phyloP scores from a whole-genome alignment of 2,329 filamentous ascomycete genomes.

The Trichoderma sp. region DNA sequence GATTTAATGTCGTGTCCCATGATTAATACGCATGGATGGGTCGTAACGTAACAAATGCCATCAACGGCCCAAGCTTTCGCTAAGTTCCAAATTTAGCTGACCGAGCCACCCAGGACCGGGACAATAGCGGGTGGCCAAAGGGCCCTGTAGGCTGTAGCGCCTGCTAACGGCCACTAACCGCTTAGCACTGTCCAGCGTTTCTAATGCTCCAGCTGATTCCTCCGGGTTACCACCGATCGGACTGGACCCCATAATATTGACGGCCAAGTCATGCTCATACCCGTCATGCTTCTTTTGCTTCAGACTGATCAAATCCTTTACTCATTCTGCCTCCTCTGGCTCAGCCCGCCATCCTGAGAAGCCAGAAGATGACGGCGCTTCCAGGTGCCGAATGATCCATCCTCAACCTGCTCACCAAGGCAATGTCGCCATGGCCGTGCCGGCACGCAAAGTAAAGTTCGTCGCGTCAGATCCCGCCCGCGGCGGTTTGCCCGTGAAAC shows the following conservation, averaged over 20 bases:
- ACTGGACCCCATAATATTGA: background rate
- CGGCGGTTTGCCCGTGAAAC: slow-evolving; percentile 57
- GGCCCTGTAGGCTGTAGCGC: background rate
- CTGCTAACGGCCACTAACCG: background rate
- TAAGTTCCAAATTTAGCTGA: background rate
- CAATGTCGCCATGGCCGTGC: slow-evolving; percentile 28
- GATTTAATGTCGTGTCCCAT: background rate
- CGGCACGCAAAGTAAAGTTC: slow-evolving; percentile 50
- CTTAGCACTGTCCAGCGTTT: background rate
- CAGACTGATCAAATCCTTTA: background rate
- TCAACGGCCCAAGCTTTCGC: background rate
- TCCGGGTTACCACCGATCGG: background rate
- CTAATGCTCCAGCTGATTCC: background rate
- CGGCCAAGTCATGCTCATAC: background rate
- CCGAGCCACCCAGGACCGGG: background rate
- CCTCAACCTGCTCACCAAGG: background rate
- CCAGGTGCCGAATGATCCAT: background rate
- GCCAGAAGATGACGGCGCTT: slow-evolving; percentile 8
- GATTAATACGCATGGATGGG: background rate
- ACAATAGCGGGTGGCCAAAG: background rate
- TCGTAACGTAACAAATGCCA: background rate
- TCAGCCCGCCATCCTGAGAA: background rate
- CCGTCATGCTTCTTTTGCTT: background rate
- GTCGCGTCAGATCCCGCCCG: slow-evolving; percentile 54
- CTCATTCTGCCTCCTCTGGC: background rate